Evolutionary conservation across 2,329 filamentous ascomycete genomes (phyloP), one percentile per base, ranked within the genome.

Genomic region (Ophiostoma sp.): DNA sequence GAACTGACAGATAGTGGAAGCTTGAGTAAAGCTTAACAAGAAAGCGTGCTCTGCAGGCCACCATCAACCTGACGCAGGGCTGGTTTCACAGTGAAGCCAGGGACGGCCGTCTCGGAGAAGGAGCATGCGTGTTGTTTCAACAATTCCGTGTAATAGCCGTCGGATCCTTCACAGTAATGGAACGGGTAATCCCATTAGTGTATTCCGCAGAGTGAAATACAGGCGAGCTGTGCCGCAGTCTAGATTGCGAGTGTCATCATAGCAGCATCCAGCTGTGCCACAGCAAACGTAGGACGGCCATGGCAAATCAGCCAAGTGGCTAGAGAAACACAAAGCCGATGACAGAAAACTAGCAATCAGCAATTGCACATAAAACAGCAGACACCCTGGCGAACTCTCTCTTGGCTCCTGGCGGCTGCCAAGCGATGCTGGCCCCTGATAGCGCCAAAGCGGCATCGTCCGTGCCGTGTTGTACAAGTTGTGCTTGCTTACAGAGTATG

Each of bases 371-470:
- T 23, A 23, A 54, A 23, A 54, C n/a, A n/a, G 10, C 17, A 3
- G 48, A 54, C 20, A 23, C 11, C 20, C 48, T 54, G 7, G 6
- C n/a, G 4, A 48, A n/a, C 44, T n/a, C 39, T 41, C 2, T 17
- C 15, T 20, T 48, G 15, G 41, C 41, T 17, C 44, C 52, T 27
- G 44, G 17, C 44, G 44, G 44, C 11, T 57, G 52, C 52, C 52
- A 57, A 57, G 52, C 52, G 10, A 23, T 27, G n/a, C 10, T 48
- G 44, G 44, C n/a, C 52, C 52, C 52, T 57, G 52, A 57, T 54
- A 57, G 52, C 52, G 52, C n/a, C 23, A 57, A 57, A 57, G n/a
- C 52, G 52, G 52, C 52, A 57, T 57, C 52, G 52, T 57, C 52
- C n/a, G 52, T 57, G 20, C 52, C 52, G 52, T 27, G 52, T 57